Evolutionary conservation across 2,329 filamentous ascomycete species (phyloP), one percentile per base, ranked within the genome.

Genomic region (Rutstroemia sp.): DNA sequence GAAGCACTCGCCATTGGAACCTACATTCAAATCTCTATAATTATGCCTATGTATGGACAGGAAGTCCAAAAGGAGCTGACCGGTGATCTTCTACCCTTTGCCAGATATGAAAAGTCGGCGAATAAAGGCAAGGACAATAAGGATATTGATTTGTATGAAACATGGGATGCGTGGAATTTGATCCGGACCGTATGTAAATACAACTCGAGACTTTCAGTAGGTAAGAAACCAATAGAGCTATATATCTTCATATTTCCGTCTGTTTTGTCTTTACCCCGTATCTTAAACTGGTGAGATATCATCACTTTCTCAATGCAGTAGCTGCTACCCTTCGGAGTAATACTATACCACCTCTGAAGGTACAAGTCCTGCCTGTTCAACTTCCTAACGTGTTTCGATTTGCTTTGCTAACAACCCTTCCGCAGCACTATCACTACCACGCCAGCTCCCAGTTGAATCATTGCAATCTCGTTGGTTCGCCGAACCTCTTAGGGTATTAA

Each of bases 131-230:
- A 71, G 36, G 65, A 66, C 6, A 73, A 76, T 34, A 61, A 60
- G 39, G 78, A 83, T 21, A 74, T 86, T 58, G 87, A 92, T 65
- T 71, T 88, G 0, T 94, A 89, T 71, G 85, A 85, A 53, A 80
- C 86, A 2, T 99, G 95, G 95, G 92, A 97, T 72, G 86, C 88
- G 1, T 99, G 94, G 94, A 87, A 99, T 70, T 78, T 86, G 21
- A 87, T 99, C 66, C 82, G 94, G 53, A 86, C 85, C 53, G 77
- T 90, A 57, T 96, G 91, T 79, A 87, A 86, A 73, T 97, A 99
- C 73, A 87, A 86, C 71, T 74, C 80, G 56, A 83, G 90, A 69
- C 78, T 99, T 39, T 87, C 84, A 66, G 83, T 96, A 72, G 89
- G 92, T 96, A 86, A 76, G 89, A 70, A 60, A 65, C 56, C 60